Evolutionary conservation across 2,329 filamentous ascomycete genomes (phyloP), one percentile per base, ranked within the genome.

Genomic region (Apiospora rasikravindrae): DNA sequence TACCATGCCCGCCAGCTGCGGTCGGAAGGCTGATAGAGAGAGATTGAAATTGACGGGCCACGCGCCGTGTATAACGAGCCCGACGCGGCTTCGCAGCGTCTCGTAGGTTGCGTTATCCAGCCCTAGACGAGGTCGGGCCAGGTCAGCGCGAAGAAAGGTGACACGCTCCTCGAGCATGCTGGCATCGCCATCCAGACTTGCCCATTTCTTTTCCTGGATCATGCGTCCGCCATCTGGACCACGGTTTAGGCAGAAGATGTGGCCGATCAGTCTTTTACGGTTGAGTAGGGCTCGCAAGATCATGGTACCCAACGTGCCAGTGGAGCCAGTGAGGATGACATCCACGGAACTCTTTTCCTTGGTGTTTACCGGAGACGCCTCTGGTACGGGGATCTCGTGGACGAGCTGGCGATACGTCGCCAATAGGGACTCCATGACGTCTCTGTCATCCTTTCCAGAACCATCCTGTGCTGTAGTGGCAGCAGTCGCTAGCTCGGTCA

Each of bases 241-340:
- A 2, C 79, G 76, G 72, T 78, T 80, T 4, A 80, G 70, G 57
- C 80, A 81, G 71, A 75, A 78, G 14, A 80, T 68, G 33, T 78
- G 75, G 2, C 74, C 75, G 16, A 79, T 71, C 0, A 67, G 71
- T 13, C 16, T 4, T 47, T 14, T 0, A 70, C 57, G 44, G 70
- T 64, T 3, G 3, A 33, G 75, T 1, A 80, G 71, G 1, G 73
- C 69, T 6, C 49, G 69, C 11, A 80, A 57, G 0, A 79, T 67
- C 26, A 75, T 72, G 1, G 75, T 77, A 5, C 77, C 78, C 3
- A 78, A n/a, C 0, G 73, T 74, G 1, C 78, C 77, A 0, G 76
- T 79, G 3, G 78, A 79, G 7, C 78, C 79, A 0, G 79, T 80
- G 1, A 80, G 70, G 22, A 80, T 29, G 45, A 79, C 74, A 22